Evolutionary conservation across 2,329 filamentous ascomycete genomes (phyloP).

Genomic region (Alternaria rosae): DNA sequence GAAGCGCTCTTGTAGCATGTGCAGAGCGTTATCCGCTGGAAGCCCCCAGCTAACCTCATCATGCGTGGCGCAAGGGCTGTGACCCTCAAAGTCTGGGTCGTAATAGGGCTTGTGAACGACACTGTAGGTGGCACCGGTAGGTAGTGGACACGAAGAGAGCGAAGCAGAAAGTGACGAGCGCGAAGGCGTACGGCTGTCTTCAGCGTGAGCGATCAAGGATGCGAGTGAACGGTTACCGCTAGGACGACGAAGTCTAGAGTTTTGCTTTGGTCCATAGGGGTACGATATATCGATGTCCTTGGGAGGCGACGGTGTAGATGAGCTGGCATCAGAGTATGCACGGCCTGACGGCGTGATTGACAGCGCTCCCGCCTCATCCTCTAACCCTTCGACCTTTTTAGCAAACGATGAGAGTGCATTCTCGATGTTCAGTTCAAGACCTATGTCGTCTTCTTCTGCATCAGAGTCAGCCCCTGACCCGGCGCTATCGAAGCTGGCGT

Average conservation of each 20-base stretch:
- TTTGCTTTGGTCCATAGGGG: not conserved
- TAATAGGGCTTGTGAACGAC: not conserved
- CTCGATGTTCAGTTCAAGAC: not conserved
- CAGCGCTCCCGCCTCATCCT: not conserved
- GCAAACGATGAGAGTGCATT: not conserved
- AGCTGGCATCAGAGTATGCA: not conserved
- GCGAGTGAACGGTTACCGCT: not conserved
- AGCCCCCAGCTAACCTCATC: not conserved
- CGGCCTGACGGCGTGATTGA: not conserved
- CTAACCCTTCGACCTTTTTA: not conserved
- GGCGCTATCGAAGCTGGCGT: not conserved
- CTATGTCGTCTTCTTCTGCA: not conserved
- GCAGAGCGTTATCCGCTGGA: not conserved
- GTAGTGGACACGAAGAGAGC: not conserved
- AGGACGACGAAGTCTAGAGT: not conserved
- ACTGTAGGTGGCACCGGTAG: not conserved
- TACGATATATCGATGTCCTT: not conserved
- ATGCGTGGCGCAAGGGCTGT: not conserved
- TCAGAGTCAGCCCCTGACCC: conserved; percentile 8
- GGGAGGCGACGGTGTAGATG: not conserved
- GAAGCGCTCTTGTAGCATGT: not conserved
- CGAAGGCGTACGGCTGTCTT: not conserved
- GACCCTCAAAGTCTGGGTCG: not conserved
- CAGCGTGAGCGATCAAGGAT: not conserved
- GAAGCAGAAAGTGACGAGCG: not conserved